These are phyloP conservation scores for Talaromyces proteolyticus DNA, from an alignment of 495 filamentous ascomycete species.

Conservation along the genomic window DNA sequence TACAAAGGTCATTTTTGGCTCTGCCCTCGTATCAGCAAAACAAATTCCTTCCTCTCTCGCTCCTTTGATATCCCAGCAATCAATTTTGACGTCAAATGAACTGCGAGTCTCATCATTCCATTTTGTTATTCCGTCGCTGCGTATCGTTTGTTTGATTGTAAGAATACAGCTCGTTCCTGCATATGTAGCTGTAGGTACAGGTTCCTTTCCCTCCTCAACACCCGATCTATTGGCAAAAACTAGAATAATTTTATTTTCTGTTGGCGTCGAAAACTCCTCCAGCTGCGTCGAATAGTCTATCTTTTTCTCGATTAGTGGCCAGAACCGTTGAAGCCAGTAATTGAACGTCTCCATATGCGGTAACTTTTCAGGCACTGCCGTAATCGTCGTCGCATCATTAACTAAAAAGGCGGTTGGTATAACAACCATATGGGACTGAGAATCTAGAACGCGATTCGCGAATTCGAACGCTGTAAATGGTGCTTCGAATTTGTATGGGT, in stretches of 20 bases:
- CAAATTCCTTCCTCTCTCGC: slow-evolving; percentile 39
- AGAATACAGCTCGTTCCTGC: slow-evolving; percentile 83
- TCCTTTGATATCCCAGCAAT: slow-evolving; percentile 41
- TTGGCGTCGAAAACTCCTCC: slow-evolving; percentile 4
- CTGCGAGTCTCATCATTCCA: neutral
- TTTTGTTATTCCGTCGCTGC: slow-evolving; percentile 29
- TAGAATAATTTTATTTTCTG: slow-evolving; percentile 57
- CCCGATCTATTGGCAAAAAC: slow-evolving; percentile 82
- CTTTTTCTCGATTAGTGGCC: slow-evolving; percentile 57
- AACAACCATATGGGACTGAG: slow-evolving; percentile 64
- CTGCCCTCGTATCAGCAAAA: slow-evolving; percentile 40
- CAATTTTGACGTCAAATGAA: slow-evolving; percentile 34
- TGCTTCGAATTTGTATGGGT: slow-evolving; percentile 70
- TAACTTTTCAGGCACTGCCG: slow-evolving; percentile 17
- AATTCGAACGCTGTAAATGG: slow-evolving; percentile 82
- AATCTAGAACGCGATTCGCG: slow-evolving; percentile 66
- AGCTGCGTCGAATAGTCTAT: slow-evolving; percentile 31
- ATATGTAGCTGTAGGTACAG: slow-evolving; percentile 43
- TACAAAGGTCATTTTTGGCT: slow-evolving; percentile 37
- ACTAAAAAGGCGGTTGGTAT: slow-evolving; percentile 89
- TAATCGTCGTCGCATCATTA: slow-evolving; percentile 29
- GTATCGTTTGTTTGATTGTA: slow-evolving; percentile 48
- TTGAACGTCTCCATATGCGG: slow-evolving; percentile 76
- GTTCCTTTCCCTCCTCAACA: slow-evolving; percentile 42
- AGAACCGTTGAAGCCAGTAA: slow-evolving; percentile 85